A percentile compares a stretch with the other conserved stretches of the same genome.
phyloP scores from a whole-genome alignment of 1,284 basidiomycete species.

The Cutaneotrichosporon sp. region DNA sequence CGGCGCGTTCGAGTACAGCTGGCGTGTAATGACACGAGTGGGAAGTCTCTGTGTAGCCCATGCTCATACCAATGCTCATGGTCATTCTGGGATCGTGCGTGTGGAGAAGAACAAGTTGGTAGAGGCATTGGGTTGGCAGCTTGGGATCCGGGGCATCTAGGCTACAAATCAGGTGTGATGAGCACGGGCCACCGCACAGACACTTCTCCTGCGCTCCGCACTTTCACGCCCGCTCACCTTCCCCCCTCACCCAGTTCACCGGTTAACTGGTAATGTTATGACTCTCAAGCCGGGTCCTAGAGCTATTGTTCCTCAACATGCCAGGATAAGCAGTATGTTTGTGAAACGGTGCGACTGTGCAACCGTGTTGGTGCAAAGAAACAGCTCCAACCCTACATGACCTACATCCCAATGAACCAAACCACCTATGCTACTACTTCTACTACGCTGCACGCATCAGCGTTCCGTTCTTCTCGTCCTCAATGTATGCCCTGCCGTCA shows the following conservation, averaged over 20 bases:
- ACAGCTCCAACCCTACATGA: neutral
- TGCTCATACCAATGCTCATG: too few relatives aligned
- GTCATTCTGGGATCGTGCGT: neutral
- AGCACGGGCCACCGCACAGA: neutral
- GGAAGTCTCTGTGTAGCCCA: neutral
- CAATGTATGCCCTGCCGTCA: conserved; percentile 66
- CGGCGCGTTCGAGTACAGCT: neutral
- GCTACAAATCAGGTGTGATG: neutral
- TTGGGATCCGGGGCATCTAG: too few relatives aligned
- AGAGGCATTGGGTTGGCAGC: neutral
- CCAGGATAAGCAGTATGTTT: neutral
- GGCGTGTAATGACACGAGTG: neutral
- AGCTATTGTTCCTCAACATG: too few relatives aligned
- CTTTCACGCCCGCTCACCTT: neutral
- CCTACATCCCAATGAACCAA: neutral
- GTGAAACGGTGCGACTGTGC: neutral
- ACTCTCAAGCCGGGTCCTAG: too few relatives aligned
- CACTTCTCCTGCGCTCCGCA: neutral
- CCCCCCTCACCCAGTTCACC: too few relatives aligned
- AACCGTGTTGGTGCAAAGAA: too few relatives aligned
- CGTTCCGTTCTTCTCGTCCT: conserved; percentile 76
- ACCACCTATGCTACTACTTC: neutral
- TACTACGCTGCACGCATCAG: conserved; percentile 43
- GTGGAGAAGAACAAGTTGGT: neutral
- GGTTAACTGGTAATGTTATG: too few relatives aligned